Conservation (phyloP, 2,329 filamentous ascomycete species). For the Pseudogymnoascus destructans region DNA sequence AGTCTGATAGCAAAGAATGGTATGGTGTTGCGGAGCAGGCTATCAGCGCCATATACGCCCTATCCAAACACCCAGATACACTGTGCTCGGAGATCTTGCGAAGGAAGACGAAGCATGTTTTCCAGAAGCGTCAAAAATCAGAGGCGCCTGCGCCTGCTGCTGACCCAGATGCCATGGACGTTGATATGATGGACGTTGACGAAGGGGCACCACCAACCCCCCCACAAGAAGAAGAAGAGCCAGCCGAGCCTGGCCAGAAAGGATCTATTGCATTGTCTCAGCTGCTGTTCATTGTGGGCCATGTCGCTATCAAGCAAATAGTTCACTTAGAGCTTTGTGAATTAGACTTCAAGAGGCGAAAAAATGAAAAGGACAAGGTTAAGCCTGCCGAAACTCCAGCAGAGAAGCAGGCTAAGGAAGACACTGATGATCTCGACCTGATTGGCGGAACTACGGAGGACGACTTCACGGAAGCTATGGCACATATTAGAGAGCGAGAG, state of each 20-base stretch:
- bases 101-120: conserved; percentile 75
- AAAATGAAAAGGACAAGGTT: conserved; percentile 74
- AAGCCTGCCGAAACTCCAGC: conserved; percentile 32
- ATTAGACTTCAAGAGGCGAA: conserved; percentile 91
- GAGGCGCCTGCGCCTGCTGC: conserved; percentile 23
- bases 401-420: conserved; percentile 46
- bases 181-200: conserved; percentile 25
- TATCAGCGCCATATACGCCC: conserved; percentile 83
- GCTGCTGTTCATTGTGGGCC: conserved; percentile 85
- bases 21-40: conserved; percentile 93
- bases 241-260: conserved; percentile 42
- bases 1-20: conserved; percentile 89
- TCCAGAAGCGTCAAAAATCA: conserved; percentile 29
- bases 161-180: conserved; percentile 12
- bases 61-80: conserved; percentile 87
- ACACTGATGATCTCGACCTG: conserved; percentile 82
- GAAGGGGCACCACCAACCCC: conserved; percentile 22
- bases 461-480: conserved; percentile 79
- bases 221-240: conserved; percentile 16
- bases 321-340: conserved; percentile 97
- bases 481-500: conserved; percentile 72
- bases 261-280: conserved; percentile 72
- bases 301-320: conserved; percentile 97
- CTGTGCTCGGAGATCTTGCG: conserved; percentile 84
- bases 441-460: conserved; percentile 95